phyloP scores from a whole-genome alignment of 345 rosid genomes.

The Moricandia moricandioides region DNA sequence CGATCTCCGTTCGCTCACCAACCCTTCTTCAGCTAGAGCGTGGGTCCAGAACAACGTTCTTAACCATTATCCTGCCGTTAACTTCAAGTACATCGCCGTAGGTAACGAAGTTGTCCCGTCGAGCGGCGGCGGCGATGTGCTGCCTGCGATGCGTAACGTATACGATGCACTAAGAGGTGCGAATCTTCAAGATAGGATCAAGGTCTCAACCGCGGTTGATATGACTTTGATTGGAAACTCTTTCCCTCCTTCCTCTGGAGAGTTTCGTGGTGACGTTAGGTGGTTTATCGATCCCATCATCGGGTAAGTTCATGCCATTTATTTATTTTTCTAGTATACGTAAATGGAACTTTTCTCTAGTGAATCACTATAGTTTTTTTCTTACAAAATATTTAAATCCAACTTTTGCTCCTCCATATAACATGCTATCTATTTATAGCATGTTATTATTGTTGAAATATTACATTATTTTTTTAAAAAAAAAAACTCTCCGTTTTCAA shows the following conservation, averaged over 20 bases:
- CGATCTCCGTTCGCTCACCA: conserved; percentile 27
- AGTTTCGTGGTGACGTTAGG: conserved; percentile 34
- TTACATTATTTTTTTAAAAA: too few relatives aligned
- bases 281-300: conserved; percentile 36
- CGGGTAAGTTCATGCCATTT: neutral
- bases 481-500: too few relatives aligned
- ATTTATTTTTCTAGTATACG: too few relatives aligned
- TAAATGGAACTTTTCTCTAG: too few relatives aligned
- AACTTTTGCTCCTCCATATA: too few relatives aligned
- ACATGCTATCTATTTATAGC: too few relatives aligned
- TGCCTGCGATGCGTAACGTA: conserved; percentile 53
- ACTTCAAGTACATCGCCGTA: conserved; percentile 35
- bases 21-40: conserved; percentile 23
- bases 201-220: conserved; percentile 46
- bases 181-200: conserved; percentile 41
- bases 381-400: too few relatives aligned
- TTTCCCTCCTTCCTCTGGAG: conserved; percentile 48
- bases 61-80: conserved; percentile 27
- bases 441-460: too few relatives aligned
- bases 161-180: conserved; percentile 32
- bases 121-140: conserved; percentile 33
- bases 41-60: conserved; percentile 35
- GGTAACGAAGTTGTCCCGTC: conserved; percentile 43
- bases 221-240: conserved; percentile 35
- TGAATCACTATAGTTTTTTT: too few relatives aligned